phyloP scores from a whole-genome alignment of 768 basidiomycete species.

The Suillus ampliporus region DNA sequence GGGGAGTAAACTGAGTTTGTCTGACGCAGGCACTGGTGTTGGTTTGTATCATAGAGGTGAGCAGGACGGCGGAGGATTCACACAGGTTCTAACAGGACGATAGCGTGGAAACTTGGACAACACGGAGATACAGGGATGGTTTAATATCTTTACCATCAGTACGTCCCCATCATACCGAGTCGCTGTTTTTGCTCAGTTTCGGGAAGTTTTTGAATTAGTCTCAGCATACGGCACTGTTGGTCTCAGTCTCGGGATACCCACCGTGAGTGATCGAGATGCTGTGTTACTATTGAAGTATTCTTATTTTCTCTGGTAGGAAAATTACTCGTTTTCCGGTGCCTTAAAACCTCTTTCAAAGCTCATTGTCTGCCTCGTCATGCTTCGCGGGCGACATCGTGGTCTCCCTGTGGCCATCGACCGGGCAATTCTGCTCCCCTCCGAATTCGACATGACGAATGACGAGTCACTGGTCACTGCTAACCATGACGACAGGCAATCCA shows the following conservation, averaged over 20 bases:
- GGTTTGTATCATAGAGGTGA: constrained; percentile 91
- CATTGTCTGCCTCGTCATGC: constrained; percentile 86
- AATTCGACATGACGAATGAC: constrained; percentile 47
- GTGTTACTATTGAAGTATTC: neutral
- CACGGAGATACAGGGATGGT: constrained; percentile 63
- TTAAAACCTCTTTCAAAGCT: constrained; percentile 86
- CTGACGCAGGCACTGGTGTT: constrained; percentile 72
- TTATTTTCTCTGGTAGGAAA: constrained; percentile 53
- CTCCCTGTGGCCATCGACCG: constrained; percentile 89
- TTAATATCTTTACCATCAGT: constrained; percentile 85
- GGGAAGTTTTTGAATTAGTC: constrained; percentile 80
- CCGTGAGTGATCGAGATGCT: constrained; percentile 48
- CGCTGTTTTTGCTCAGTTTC: constrained; percentile 1
- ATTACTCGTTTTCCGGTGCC: constrained; percentile 82
- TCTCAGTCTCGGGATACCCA: constrained; percentile 86
- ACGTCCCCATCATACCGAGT: constrained; percentile 31
- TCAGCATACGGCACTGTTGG: constrained; percentile 92
- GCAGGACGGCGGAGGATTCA: constrained; percentile 18
- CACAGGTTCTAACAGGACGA: constrained; percentile 11
- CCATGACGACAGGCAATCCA: constrained; percentile 20
- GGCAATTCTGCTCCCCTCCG: constrained; percentile 80
- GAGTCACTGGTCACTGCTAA: constrained; percentile 11
- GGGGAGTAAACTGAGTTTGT: constrained; percentile 1
- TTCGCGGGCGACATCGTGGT: constrained; percentile 91
- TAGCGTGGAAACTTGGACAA: constrained; percentile 67